Evolutionary conservation across 2,329 filamentous ascomycete species (phyloP), one percentile per base, ranked within the genome.

Genomic region (Scorias spongiosa): DNA sequence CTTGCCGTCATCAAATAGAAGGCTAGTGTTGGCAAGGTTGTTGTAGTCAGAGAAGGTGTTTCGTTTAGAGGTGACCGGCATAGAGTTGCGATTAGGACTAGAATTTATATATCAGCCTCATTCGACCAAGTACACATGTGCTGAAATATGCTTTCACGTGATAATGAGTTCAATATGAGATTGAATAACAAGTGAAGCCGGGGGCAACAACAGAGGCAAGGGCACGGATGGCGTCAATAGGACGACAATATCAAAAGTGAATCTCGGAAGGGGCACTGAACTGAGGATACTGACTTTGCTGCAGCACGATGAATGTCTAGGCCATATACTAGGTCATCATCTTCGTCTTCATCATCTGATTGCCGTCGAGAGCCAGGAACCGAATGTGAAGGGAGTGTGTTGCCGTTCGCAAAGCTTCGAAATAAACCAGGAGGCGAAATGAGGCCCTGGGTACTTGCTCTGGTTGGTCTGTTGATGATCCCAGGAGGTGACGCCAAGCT

Each of bases 61-160:
- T 57, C 81, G 78, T 54, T 78, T 66, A 47, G 75, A 74, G 40
- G 82, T 85, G 42, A 89, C 83, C 29, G 89, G 89, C 83, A 95
- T 88, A 4, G 89, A 95, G 64, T 93, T 93, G 51, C 89, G 82
- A 61, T 94, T 93, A 48, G 81, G 72, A 52, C 85, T 93, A 54
- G 17, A 41, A 43, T 37, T 37, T 37, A 6, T n/a, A 6, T n/a
- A n/a, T 37, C 6, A 37, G 12, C 9, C 12, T n/a, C 34, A 37
- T n/a, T 37, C 34, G 34, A 37, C 9, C 6, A n/a, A 37, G 9
- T 4, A 37, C 20, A 26, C 20, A 26, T 26, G 20, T 26, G 20
- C 20, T 26, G 20, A 26, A 26, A 3, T 26, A 26, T 4, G 20
- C 20, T 26, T 26, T 26, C 20, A 26, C 20, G 20, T 26, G 20